A percentile compares a stretch with the other conserved stretches of the same genome.
phyloP scores from a whole-genome alignment of 2,329 filamentous ascomycete species.

The Exserohilum turcica region DNA sequence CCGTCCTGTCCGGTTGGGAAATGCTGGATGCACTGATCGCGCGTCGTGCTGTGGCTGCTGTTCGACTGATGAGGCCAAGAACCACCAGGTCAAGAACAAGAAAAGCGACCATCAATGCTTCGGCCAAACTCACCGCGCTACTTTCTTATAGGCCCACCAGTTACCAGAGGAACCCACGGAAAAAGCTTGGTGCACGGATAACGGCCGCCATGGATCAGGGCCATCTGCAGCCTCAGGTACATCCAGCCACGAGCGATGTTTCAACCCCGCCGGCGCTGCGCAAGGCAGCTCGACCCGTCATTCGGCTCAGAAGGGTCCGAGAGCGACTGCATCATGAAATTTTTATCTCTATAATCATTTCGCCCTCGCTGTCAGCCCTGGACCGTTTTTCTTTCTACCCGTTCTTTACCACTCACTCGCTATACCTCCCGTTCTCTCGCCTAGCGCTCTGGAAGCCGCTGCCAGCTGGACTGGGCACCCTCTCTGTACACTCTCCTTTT shows the following conservation, averaged over 20 bases:
- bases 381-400: slow-evolving; percentile 5
- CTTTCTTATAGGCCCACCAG: not conserved
- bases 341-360: slow-evolving; percentile 13
- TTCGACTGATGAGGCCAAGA: slow-evolving; percentile 7
- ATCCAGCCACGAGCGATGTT: slow-evolving; percentile 13
- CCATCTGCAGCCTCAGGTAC: slow-evolving; percentile 8
- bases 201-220: slow-evolving; percentile 7
- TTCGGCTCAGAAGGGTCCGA: slow-evolving; percentile 19
- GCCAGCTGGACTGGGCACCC: slow-evolving; percentile 32
- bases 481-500: slow-evolving; percentile 13
- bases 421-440: slow-evolving; percentile 13
- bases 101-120: not conserved
- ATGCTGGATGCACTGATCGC: slow-evolving; percentile 1
- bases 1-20: slow-evolving; percentile 5
- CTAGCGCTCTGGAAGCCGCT: slow-evolving; percentile 36
- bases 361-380: not conserved
- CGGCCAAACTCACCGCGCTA: not conserved
- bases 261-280: slow-evolving; percentile 9
- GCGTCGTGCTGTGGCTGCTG: not conserved
- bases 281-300: slow-evolving; percentile 6
- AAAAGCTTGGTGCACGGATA: slow-evolving; percentile 1
- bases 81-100: not conserved
- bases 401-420: slow-evolving; percentile 8
- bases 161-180: not conserved
- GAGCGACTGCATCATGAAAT: slow-evolving; percentile 1